phyloP scores from a whole-genome alignment of 2,329 filamentous ascomycete species.

The Rutstroemia sp. region DNA sequence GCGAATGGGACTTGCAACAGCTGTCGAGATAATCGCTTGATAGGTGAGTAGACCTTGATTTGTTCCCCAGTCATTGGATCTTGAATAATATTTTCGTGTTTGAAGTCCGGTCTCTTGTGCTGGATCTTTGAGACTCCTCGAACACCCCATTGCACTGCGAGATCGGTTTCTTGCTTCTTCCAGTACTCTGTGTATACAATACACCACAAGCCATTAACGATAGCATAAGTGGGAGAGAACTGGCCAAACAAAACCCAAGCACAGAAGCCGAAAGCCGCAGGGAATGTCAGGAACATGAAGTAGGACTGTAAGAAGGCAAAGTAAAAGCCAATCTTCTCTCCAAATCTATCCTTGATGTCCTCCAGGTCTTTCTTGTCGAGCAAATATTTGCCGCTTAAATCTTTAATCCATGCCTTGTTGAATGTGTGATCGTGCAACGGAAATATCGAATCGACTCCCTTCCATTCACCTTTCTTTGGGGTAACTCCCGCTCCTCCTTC shows the following conservation, averaged over 20 bases:
- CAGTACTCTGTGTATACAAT: constrained; percentile 90
- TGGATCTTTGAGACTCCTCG: constrained; percentile 78
- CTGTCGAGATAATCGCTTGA: constrained; percentile 55
- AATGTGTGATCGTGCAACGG: constrained; percentile 70
- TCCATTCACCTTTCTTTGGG: constrained; percentile 61
- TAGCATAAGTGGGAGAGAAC: constrained; percentile 75
- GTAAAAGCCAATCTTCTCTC: constrained; percentile 85
- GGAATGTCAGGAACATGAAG: constrained; percentile 77
- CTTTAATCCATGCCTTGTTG: constrained; percentile 68
- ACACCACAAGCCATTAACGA: constrained; percentile 77
- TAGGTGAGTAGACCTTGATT: constrained; percentile 52
- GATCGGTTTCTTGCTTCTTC: constrained; percentile 86
- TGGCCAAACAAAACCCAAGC: constrained; percentile 78
- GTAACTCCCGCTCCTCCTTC: constrained; percentile 76
- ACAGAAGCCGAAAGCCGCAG: constrained; percentile 67
- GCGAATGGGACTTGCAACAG: constrained; percentile 68
- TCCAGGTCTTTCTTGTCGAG: constrained; percentile 61
- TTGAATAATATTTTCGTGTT: constrained; percentile 66
- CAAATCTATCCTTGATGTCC: constrained; percentile 68
- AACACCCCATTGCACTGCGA: constrained; percentile 83
- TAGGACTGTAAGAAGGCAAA: constrained; percentile 92
- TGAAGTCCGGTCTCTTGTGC: constrained; percentile 67
- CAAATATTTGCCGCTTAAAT: constrained; percentile 65
- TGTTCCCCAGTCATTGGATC: constrained; percentile 69
- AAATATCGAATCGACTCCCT: constrained; percentile 65